These are phyloP conservation scores for Fusarium anthophilum DNA, from an alignment of 2,329 filamentous ascomycete genomes.

Conservation along the genomic window DNA sequence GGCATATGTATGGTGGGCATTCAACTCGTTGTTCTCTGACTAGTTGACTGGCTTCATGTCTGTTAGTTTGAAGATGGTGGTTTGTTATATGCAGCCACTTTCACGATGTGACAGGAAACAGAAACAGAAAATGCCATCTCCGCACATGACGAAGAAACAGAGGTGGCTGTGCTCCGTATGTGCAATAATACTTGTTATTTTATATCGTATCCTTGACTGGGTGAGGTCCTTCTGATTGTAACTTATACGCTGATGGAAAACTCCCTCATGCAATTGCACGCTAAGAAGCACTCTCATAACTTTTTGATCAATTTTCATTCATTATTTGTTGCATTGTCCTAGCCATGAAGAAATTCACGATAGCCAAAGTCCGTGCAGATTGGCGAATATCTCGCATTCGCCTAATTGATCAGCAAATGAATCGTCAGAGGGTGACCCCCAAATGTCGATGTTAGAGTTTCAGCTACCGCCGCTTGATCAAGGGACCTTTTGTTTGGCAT, in stretches of 20 bases:
- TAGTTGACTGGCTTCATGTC: not conserved
- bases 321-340: not conserved
- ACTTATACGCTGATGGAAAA: not conserved
- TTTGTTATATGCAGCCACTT: constrained; percentile 11
- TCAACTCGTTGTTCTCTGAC: not conserved
- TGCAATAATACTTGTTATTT: not conserved
- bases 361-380: not conserved
- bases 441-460: constrained; percentile 29
- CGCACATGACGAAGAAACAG: not conserved
- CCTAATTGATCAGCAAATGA: constrained; percentile 7
- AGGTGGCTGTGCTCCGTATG: not conserved
- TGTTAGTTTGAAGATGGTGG: not conserved
- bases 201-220: not conserved
- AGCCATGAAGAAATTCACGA: not conserved
- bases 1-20: not conserved
- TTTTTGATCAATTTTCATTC: not conserved
- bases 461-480: constrained; percentile 11
- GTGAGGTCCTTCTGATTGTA: not conserved
- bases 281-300: not conserved
- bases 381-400: constrained; percentile 7
- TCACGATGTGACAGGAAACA: constrained; percentile 5
- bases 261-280: not conserved
- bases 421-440: constrained; percentile 12
- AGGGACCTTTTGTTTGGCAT: constrained; percentile 31
- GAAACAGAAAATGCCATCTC: constrained; percentile 34